phyloP scores from a whole-genome alignment of 768 basidiomycete genomes.

The Paxillus rubicundulus region DNA sequence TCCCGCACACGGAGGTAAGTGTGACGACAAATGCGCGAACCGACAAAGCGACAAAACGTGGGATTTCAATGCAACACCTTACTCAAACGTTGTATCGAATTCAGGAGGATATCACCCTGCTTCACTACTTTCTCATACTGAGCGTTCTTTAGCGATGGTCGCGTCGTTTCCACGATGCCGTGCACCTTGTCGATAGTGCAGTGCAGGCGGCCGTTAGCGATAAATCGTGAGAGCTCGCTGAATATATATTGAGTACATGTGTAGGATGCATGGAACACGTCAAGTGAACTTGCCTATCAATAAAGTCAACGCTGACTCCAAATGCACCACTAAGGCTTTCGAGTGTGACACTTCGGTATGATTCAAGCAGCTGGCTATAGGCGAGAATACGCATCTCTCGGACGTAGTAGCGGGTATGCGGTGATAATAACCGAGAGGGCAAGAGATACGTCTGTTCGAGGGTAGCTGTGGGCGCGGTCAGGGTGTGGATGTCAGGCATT shows the following conservation, averaged over 20 bases:
- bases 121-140: slow-evolving; percentile 93
- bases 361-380: slow-evolving; percentile 88
- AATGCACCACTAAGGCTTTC: slow-evolving; percentile 84
- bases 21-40: neutral
- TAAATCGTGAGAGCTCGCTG: slow-evolving; percentile 91
- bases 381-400: slow-evolving; percentile 96
- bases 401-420: slow-evolving; percentile 86
- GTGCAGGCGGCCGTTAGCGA: slow-evolving; percentile 80
- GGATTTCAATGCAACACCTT: slow-evolving; percentile 68
- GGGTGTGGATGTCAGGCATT: neutral
- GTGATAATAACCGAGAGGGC: slow-evolving; percentile 82
- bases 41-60: neutral
- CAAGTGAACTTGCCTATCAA: slow-evolving; percentile 67
- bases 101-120: slow-evolving; percentile 87
- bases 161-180: slow-evolving; percentile 89
- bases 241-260: neutral
- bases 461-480: slow-evolving; percentile 50
- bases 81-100: slow-evolving; percentile 83
- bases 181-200: slow-evolving; percentile 94
- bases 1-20: neutral
- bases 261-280: neutral
- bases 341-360: slow-evolving; percentile 85
- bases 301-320: slow-evolving; percentile 83
- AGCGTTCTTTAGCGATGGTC: slow-evolving; percentile 71
- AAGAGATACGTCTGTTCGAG: slow-evolving; percentile 86